Percentiles rank a stretch among this genome's conserved stretches.
Evolutionary conservation across 2,329 filamentous ascomycete genomes (phyloP).

Genomic region (Trichophyton equinum): DNA sequence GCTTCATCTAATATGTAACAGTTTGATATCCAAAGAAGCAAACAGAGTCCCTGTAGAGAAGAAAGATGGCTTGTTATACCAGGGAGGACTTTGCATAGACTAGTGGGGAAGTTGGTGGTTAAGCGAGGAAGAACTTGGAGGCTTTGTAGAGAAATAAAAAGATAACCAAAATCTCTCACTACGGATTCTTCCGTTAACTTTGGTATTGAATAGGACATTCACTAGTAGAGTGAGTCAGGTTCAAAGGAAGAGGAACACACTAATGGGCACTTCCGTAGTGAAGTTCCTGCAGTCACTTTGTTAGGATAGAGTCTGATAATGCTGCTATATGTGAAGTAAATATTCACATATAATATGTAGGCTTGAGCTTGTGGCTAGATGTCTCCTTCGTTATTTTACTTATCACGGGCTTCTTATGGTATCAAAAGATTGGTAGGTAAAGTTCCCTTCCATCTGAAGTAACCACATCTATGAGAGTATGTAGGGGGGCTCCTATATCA

Average conservation of each 20-base stretch:
- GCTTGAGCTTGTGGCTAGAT: neutral
- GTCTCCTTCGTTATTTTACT: neutral
- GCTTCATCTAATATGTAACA: neutral
- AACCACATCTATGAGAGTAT: neutral
- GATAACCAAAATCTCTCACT: neutral
- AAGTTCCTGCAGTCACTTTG: neutral
- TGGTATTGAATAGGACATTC: neutral
- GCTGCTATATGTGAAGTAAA: neutral
- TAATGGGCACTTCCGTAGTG: neutral
- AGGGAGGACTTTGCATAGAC: neutral
- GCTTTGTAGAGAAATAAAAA: constrained; percentile 1
- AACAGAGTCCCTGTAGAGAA: neutral
- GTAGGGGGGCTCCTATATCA: neutral
- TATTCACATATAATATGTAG: neutral
- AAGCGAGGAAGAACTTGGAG: constrained; percentile 2
- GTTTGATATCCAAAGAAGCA: neutral
- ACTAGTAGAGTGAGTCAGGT: neutral
- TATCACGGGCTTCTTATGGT: neutral
- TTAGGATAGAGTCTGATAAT: neutral
- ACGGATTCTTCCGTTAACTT: neutral
- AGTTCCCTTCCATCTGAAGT: no score
- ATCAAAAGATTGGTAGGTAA: neutral
- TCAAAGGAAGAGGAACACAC: neutral
- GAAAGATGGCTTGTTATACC: neutral
- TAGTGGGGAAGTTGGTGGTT: neutral